Conservation (phyloP, 1,284 basidiomycete species). For the Golubevia pallescens region DNA sequence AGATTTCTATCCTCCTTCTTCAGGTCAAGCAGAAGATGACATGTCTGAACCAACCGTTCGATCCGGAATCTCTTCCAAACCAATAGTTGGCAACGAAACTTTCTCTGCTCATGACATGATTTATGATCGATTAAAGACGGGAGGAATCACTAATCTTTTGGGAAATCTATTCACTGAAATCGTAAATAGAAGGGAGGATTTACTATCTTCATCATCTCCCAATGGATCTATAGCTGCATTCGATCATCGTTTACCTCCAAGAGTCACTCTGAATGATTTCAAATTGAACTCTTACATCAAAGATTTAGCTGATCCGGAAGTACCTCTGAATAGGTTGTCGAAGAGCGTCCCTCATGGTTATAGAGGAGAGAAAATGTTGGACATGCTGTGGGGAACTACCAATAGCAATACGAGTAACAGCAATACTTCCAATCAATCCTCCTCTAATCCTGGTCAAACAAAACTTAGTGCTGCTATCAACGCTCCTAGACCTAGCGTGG, state of each 20-base stretch:
- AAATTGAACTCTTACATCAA: slow-evolving; percentile 87
- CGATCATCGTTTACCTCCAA: slow-evolving; percentile 31
- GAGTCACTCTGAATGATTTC: slow-evolving; percentile 87
- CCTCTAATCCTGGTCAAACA: too few relatives aligned
- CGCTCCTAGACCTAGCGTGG: slow-evolving; percentile 68
- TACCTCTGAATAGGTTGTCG: slow-evolving; percentile 84
- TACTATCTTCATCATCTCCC: too few relatives aligned
- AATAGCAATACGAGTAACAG: neutral
- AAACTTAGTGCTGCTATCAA: neutral
- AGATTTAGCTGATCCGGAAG: slow-evolving; percentile 85
- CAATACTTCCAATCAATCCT: neutral
- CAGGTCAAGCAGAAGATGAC: slow-evolving; percentile 82
- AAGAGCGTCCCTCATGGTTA: slow-evolving; percentile 91
- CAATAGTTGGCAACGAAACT: slow-evolving; percentile 71
- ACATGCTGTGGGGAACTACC: slow-evolving; percentile 79
- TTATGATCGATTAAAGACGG: slow-evolving; percentile 46
- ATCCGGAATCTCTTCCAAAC: slow-evolving; percentile 74
- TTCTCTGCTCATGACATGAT: slow-evolving; percentile 70
- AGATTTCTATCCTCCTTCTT: slow-evolving; percentile 82
- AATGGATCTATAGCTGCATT: slow-evolving; percentile 13
- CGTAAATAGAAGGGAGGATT: slow-evolving; percentile 1
- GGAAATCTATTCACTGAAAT: too few relatives aligned
- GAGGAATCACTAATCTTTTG: too few relatives aligned
- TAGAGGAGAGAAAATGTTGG: slow-evolving; percentile 87
- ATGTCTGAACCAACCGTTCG: slow-evolving; percentile 79